Evolutionary conservation across 495 filamentous ascomycete species (phyloP).

Genomic region (Thozetella sp.): DNA sequence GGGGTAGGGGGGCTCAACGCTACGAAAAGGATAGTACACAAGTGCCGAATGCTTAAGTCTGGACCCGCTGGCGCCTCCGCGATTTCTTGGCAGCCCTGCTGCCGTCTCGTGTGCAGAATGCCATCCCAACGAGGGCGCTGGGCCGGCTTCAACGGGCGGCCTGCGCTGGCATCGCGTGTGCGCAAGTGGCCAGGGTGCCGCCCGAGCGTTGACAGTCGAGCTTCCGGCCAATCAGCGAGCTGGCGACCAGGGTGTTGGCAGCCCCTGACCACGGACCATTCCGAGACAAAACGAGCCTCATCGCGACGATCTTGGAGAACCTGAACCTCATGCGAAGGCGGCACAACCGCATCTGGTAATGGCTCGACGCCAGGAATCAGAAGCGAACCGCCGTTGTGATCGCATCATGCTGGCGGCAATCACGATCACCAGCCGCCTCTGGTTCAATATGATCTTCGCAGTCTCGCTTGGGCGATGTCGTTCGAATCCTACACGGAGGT

Average conservation of each 20-base stretch:
- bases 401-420: not conserved
- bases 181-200: too few relatives aligned
- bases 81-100: not conserved
- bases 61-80: not conserved
- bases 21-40: not conserved
- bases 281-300: slow-evolving; percentile 13
- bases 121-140: not conserved
- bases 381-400: not conserved
- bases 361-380: not conserved
- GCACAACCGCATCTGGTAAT: not conserved
- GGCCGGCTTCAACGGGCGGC: too few relatives aligned
- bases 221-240: not conserved
- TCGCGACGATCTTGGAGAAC: slow-evolving; percentile 1
- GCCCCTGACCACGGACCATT: slow-evolving; percentile 6
- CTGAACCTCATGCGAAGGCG: slow-evolving; percentile 3
- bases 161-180: not conserved
- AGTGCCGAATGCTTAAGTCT: not conserved
- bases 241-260: not conserved
- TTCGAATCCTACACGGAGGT: too few relatives aligned
- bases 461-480: too few relatives aligned
- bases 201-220: not conserved
- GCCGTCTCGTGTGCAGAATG: not conserved
- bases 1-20: not conserved
- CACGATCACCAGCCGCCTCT: not conserved
- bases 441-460: not conserved